Conservation (phyloP, 257 asterid genomes). For the Gentiana straminea region DNA sequence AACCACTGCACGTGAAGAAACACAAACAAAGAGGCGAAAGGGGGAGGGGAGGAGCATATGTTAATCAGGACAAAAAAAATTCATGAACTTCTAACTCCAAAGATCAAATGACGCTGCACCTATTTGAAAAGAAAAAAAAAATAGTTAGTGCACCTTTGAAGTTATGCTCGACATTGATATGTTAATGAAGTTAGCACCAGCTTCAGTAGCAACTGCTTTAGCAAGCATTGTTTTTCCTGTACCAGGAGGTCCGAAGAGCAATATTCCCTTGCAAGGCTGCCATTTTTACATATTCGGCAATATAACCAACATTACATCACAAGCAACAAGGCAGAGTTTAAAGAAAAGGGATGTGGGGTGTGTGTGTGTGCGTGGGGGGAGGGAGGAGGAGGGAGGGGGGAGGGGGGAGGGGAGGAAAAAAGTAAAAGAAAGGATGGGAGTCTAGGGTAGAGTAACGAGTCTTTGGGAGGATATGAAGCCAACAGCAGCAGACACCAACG, state of each 20-base stretch:
- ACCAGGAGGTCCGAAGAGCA: constrained; percentile 95
- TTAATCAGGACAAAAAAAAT: not conserved
- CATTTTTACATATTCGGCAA: constrained; percentile 16
- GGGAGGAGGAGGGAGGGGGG: no score
- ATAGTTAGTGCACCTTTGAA: constrained; percentile 39
- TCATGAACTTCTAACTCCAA: not conserved
- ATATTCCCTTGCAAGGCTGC: constrained; percentile 92
- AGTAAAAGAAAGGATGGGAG: no score
- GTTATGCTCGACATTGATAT: constrained; percentile 92
- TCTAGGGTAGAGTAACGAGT: no score
- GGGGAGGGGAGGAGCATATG: not conserved
- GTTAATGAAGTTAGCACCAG: constrained; percentile 84
- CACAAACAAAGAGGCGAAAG: constrained; percentile 1
- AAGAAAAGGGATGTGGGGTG: no score
- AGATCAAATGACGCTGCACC: constrained; percentile 24
- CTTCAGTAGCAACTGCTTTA: constrained; percentile 93
- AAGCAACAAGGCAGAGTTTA: not conserved
- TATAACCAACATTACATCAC: constrained; percentile 1
- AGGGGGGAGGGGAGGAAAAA: no score
- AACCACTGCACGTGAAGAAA: constrained; percentile 50
- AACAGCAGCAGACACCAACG: no score
- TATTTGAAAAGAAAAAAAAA: not conserved
- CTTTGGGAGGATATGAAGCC: no score
- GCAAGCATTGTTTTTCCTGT: constrained; percentile 93
- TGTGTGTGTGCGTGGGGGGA: no score